A percentile compares a stretch with the other conserved stretches of the same genome.
phyloP scores from a whole-genome alignment of 495 filamentous ascomycete species.

The Penicillium cataractarum region DNA sequence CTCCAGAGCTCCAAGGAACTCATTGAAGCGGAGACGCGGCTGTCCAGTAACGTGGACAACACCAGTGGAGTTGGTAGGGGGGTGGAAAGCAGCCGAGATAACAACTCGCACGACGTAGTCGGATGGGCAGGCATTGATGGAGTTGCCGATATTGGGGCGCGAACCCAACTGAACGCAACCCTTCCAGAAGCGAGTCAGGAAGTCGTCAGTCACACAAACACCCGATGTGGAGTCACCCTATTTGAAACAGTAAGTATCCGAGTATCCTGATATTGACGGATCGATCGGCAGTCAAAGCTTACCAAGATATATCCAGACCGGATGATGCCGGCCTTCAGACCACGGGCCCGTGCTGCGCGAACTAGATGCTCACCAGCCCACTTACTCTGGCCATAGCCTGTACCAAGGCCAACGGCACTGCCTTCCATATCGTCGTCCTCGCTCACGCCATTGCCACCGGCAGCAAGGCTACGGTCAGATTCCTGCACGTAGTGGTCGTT shows the following conservation, averaged over 20 bases:
- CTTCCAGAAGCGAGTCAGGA: conserved; percentile 86
- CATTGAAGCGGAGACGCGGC: conserved; percentile 77
- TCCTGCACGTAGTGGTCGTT: conserved; percentile 76
- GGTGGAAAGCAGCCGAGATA: conserved; percentile 70
- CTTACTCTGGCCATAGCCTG: conserved; percentile 92
- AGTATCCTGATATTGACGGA: not conserved
- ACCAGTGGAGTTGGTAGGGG: conserved; percentile 52
- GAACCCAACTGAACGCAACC: conserved; percentile 79
- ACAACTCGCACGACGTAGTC: conserved; percentile 80
- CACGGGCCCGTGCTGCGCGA: conserved; percentile 75
- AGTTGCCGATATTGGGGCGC: conserved; percentile 80
- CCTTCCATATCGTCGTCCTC: conserved; percentile 71
- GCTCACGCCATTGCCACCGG: conserved; percentile 56
- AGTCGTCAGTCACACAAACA: conserved; percentile 84
- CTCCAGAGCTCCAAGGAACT: conserved; percentile 72
- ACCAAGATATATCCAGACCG: conserved; percentile 85
- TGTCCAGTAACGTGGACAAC: conserved; percentile 82
- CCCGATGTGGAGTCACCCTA: conserved; percentile 67
- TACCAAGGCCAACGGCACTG: conserved; percentile 66
- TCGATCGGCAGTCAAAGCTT: not conserved
- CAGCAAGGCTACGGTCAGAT: conserved; percentile 60
- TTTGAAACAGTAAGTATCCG: not conserved
- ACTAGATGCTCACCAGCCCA: conserved; percentile 82
- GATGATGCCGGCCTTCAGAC: conserved; percentile 74
- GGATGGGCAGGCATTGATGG: conserved; percentile 89